Evolutionary conservation across 1,284 basidiomycete genomes (phyloP), one percentile per base, ranked within the genome.

Genomic region (Irpex rosettiformis): DNA sequence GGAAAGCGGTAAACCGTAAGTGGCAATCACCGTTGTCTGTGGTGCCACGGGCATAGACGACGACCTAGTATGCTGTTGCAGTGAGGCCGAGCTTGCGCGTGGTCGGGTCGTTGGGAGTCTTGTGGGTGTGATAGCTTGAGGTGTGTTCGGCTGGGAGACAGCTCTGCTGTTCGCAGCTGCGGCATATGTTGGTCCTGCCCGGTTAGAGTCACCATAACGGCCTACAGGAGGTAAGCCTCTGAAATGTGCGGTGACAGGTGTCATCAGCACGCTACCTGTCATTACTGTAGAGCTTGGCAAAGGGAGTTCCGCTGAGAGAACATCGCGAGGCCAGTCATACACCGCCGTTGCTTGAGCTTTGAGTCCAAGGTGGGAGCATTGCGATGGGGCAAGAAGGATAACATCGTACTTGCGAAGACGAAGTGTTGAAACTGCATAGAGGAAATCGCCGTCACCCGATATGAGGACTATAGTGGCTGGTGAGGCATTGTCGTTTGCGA

Each of bases 401-500:
- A 84, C 71, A 21, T 68, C 70, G 66, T 82, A 83, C 51, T 72
- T 70, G 30, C 83, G 74, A 28, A 80, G 72, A 18, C 77, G 74
- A 22, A 85, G 69, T 29, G 76, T 72, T 1, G 82, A 79, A 40
- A 83, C 70, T 18, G 79, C 78, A 66, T 85, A 85, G 1, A 80
- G 77, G 66, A 83, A 85, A 65, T 84, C 83, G 53, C 81, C 72
- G 65, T 86, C 82, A 16, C 79, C 80, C 5, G 82, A 78, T 57
- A 86, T 81, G 25, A 85, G 67, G 52, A 85, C 66, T 55, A 84
- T 73, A 5, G 82, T 83, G 16, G 74, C 70, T 1, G 80, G 78
- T 3, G 75, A 42, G 3, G 77, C 73, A 58, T 78, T 77, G 69
- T 86, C 84, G 57, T 83, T 78, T 5, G 80, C 83, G 67, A 79